Evolutionary conservation across 208 protist genomes (phyloP), one percentile per base, ranked within the genome.

Genomic region (Trichomonas gallinae): DNA sequence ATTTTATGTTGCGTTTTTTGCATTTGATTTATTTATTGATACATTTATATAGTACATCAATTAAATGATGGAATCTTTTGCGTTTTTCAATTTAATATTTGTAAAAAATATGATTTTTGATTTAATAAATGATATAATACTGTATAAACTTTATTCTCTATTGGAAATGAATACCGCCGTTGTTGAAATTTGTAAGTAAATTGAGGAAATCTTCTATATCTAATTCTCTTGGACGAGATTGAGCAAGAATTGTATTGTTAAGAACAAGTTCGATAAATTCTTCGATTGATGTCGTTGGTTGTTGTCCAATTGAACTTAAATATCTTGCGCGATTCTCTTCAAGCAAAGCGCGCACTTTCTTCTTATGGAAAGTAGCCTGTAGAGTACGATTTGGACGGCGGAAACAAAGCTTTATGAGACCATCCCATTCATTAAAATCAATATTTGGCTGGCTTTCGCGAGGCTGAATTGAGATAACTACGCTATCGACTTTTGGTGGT

Each of bases 401-500:
- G 97, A 99, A 99, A 85, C 99, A 98, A 91, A 99, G 97, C 96
- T 98, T 98, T 11, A 99, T 98, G 21, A 99, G 98, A 31, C 99
- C 99, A 96, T 99, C 99, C 99, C 99, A 99, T 98, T 99, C 99
- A 96, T 99, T 97, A 97, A 99, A 99, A 97, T 99, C 99, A 45
- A 99, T 98, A 48, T 98, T 98, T 85, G 99, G 99, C 0, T 98
- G 98, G 26, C 99, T 99, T 97, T 99, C 98, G 96, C 98, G 98
- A 49, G 99, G 99, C 97, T 99, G 98, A 48, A 99, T 98, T 58
- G 98, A 98, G 81, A 99, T 99, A 38, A 99, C 99, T 81, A 98
- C 98, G 21, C 99, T 99, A 96, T 99, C 99, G 58, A 99, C 99
- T 98, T 99, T 97, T 89, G 97, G 97, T 15, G 97, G 99, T 48